phyloP scores from a whole-genome alignment of 176 grass and related monocot genomes.

The Raddia distichophylla region DNA sequence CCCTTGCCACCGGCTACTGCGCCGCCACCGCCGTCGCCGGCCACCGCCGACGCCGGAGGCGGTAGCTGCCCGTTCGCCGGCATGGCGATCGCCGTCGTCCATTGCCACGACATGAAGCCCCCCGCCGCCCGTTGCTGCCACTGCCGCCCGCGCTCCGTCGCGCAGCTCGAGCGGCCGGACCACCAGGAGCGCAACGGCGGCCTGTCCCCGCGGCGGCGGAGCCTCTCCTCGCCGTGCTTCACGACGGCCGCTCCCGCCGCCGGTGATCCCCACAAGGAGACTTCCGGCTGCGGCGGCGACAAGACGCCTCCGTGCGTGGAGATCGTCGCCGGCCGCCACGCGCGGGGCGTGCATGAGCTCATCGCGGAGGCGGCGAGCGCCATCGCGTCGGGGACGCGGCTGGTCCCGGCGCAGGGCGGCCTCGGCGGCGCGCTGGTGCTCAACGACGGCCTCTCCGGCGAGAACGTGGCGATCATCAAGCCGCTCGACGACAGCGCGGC shows the following conservation, averaged over 20 bases:
- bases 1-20: conserved; percentile 22
- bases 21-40: neutral
- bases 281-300: neutral
- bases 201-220: conserved; percentile 54
- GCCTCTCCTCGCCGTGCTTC: conserved; percentile 69
- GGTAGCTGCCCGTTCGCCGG: neutral
- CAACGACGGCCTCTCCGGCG: conserved; percentile 50
- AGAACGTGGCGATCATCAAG: conserved; percentile 84
- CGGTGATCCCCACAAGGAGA: neutral
- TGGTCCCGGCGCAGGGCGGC: conserved; percentile 52
- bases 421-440: conserved; percentile 65
- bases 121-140: conserved; percentile 46
- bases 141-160: conserved; percentile 69
- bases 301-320: conserved; percentile 56
- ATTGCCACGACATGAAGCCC: conserved; percentile 56
- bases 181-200: conserved; percentile 41
- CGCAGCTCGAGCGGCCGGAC: conserved; percentile 45
- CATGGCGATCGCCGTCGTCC: conserved; percentile 68
- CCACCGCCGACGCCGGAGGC: conserved; percentile 21
- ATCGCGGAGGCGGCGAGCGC: conserved; percentile 67
- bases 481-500: conserved; percentile 44
- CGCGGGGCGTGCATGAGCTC: conserved; percentile 59
- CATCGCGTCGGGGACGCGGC: conserved; percentile 59
- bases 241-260: conserved; percentile 32
- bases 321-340: conserved; percentile 49